Conservation (phyloP, 768 basidiomycete genomes). For the Auricularia sp. region DNA sequence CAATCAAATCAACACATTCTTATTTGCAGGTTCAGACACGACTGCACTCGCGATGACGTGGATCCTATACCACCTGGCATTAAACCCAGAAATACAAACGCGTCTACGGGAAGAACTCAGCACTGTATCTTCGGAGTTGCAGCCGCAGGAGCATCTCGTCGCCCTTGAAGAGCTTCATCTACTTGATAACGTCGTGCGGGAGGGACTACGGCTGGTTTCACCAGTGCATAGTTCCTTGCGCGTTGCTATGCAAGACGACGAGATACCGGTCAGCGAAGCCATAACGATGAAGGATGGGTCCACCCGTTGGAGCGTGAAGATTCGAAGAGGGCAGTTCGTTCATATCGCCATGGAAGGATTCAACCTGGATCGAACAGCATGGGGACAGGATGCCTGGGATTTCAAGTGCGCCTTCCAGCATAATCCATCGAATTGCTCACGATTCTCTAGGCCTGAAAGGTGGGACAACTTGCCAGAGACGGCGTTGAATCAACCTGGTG, state of each 20-base stretch:
- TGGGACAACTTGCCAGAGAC: conserved; percentile 35
- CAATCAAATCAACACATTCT: conserved; percentile 54
- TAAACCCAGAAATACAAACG: conserved; percentile 44
- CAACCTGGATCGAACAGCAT: conserved; percentile 41
- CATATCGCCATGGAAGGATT: conserved; percentile 51
- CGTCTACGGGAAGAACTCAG: conserved; percentile 44
- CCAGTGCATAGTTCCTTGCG: conserved; percentile 49
- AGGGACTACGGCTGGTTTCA: conserved; percentile 45
- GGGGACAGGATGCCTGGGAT: conserved; percentile 41
- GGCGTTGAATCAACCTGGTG: conserved; percentile 34
- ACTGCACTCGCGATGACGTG: conserved; percentile 48
- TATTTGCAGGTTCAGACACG: conserved; percentile 56
- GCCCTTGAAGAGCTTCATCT: conserved; percentile 35
- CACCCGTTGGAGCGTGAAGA: conserved; percentile 24
- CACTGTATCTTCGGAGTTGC: conserved; percentile 12
- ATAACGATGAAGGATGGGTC: conserved; percentile 26
- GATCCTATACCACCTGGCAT: conserved; percentile 47
- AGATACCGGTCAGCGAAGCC: conserved; percentile 22
- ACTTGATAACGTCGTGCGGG: conserved; percentile 49
- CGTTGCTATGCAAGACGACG: conserved; percentile 16
- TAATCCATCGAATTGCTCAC: conserved; percentile 5
- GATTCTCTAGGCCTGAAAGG: conserved; percentile 37
- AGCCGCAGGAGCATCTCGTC: conserved; percentile 18
- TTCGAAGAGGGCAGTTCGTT: conserved; percentile 45
- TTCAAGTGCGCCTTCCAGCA: conserved; percentile 38